Evolutionary conservation across 192 early-diverging fungal species (phyloP).

Genomic region (Borealophlyctis nickersoniae): DNA sequence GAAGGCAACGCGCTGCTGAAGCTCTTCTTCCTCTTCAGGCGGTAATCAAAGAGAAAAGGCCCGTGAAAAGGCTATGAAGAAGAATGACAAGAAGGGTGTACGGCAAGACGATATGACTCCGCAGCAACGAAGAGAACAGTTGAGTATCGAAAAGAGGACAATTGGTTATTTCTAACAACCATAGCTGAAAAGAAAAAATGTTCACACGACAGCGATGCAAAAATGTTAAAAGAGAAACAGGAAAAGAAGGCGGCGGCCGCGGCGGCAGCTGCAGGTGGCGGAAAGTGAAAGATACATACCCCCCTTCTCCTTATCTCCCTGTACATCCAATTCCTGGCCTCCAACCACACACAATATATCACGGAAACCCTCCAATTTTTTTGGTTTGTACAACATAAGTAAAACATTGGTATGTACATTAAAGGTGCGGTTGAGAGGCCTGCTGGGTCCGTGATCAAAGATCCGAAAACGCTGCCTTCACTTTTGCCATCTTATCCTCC

Average conservation of each 20-base stretch:
- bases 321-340: background rate
- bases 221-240: background rate
- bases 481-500: slow-evolving; percentile 31
- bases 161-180: no score
- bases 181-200: no score
- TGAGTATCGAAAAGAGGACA: background rate
- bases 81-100: background rate
- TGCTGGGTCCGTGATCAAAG: background rate
- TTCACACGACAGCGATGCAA: slow-evolving; percentile 1
- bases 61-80: background rate
- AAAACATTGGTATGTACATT: no score
- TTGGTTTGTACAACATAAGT: no score
- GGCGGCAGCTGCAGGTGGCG: background rate
- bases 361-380: no score
- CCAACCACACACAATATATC: no score
- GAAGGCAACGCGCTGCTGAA: no score
- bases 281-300: background rate
- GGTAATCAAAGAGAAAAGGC: background rate
- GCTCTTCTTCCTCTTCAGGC: no score
- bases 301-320: background rate
- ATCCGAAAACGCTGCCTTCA: slow-evolving; percentile 26
- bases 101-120: background rate
- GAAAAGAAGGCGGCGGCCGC: slow-evolving; percentile 1
- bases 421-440: no score
- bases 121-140: slow-evolving; percentile 1